A percentile compares a stretch with the other conserved stretches of the same genome.
These are phyloP conservation scores for Trametes maxima DNA, from an alignment of 768 basidiomycete species.

Conservation along the genomic window DNA sequence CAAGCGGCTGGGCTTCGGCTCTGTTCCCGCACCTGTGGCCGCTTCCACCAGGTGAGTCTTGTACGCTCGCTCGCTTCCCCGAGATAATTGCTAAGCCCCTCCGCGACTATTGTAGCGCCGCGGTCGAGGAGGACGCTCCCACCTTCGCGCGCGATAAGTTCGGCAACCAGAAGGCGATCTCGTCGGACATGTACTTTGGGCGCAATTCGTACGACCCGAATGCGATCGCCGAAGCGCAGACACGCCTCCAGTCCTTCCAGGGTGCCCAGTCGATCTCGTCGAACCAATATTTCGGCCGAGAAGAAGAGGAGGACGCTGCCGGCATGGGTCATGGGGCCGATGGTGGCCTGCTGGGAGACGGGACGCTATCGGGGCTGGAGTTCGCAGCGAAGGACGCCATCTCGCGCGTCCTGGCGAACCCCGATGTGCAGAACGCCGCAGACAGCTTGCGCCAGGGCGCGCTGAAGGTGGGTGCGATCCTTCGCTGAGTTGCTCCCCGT, in stretches of 20 bases:
- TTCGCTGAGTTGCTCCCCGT: not conserved
- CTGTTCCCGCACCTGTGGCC: conserved; percentile 65
- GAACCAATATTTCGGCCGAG: conserved; percentile 93
- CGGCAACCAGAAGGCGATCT: conserved; percentile 91
- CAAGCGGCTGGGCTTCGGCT: conserved; percentile 82
- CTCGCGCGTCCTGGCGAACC: conserved; percentile 73
- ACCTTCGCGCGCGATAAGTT: conserved; percentile 90
- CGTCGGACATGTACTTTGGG: conserved; percentile 97
- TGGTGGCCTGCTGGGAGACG: conserved; percentile 55
- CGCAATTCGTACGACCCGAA: conserved; percentile 83
- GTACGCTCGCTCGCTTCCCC: conserved; percentile 2
- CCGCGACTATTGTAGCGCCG: conserved; percentile 12
- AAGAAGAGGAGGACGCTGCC: conserved; percentile 68
- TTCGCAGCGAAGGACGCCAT: conserved; percentile 76
- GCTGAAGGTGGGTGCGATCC: conserved; percentile 62
- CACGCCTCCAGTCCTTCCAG: conserved; percentile 80
- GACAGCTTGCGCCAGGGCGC: conserved; percentile 81
- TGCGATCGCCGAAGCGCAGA: conserved; percentile 73
- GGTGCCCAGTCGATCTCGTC: conserved; percentile 94
- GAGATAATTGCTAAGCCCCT: conserved; percentile 1
- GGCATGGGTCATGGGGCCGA: conserved; percentile 44
- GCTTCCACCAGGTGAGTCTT: conserved; percentile 48
- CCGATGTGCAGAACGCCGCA: conserved; percentile 84
- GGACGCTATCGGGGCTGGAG: conserved; percentile 56
- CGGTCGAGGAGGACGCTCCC: conserved; percentile 57